phyloP scores from a whole-genome alignment of 1,284 basidiomycete species.

The Athelia sp. region DNA sequence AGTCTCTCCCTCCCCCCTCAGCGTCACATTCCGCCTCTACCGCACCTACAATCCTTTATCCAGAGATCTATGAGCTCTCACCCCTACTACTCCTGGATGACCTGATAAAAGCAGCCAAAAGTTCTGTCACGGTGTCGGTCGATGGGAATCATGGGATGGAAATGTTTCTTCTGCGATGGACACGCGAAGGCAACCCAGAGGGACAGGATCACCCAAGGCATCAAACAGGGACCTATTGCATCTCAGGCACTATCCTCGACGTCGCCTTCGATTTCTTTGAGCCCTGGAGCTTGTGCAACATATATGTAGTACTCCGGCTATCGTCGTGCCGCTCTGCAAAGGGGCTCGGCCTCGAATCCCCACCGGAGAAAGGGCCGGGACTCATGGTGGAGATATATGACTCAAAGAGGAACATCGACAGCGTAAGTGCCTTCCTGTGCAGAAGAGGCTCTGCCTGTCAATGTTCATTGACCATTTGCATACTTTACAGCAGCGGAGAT shows the following conservation, averaged over 20 bases:
- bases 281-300: constrained; percentile 72
- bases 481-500: constrained; percentile 51
- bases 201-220: constrained; percentile 60
- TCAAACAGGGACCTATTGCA: constrained; percentile 68
- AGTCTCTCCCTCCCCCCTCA: no score
- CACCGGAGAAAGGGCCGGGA: constrained; percentile 49
- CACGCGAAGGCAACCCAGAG: constrained; percentile 33
- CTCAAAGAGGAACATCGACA: constrained; percentile 50
- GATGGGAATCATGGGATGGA: constrained; percentile 78
- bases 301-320: constrained; percentile 62
- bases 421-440: constrained; percentile 35
- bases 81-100: constrained; percentile 68
- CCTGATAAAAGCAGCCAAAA: constrained; percentile 62
- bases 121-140: constrained; percentile 63
- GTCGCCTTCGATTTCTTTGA: constrained; percentile 80
- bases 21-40: not conserved
- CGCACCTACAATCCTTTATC: constrained; percentile 38
- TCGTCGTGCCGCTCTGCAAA: constrained; percentile 66
- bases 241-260: constrained; percentile 74
- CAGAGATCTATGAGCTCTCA: constrained; percentile 62
- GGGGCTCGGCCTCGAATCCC: constrained; percentile 46
- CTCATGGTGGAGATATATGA: constrained; percentile 57
- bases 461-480: not conserved
- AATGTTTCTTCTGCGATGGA: constrained; percentile 58
- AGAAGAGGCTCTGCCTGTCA: not conserved